A percentile compares a stretch with the other conserved stretches of the same genome.
Conservation (phyloP, 2,329 filamentous ascomycete genomes). For the Fusarium mexicanum region DNA sequence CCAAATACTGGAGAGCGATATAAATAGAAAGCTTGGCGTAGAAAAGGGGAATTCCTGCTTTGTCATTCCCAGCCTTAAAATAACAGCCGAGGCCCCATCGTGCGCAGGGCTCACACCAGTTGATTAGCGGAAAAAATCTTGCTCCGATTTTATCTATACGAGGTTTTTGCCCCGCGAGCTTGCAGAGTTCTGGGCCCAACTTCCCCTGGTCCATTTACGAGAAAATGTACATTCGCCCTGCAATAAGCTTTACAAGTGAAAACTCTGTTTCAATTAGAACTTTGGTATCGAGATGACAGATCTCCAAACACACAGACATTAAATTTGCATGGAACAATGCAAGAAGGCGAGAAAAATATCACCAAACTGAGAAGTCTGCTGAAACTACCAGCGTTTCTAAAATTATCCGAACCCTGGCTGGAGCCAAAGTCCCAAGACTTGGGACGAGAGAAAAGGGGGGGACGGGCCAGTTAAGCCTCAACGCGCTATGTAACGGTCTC, state of each 20-base stretch:
- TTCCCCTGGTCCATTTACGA: background rate
- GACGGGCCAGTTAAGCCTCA: constrained; percentile 17
- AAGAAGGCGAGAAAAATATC: background rate
- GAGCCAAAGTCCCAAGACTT: constrained; percentile 2
- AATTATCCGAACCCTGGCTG: background rate
- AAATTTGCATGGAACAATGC: background rate
- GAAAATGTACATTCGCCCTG: background rate
- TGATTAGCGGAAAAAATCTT: constrained; percentile 30
- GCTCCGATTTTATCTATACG: constrained; percentile 16
- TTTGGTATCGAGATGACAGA: background rate
- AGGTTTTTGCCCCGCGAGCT: constrained; percentile 1
- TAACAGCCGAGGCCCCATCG: constrained; percentile 5
- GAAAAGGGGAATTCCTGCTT: background rate
- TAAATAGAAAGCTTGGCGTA: constrained; percentile 4
- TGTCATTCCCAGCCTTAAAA: background rate
- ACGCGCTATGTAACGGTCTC: constrained; percentile 22
- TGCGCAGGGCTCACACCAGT: background rate
- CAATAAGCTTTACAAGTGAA: constrained; percentile 13
- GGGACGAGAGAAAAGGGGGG: constrained; percentile 2
- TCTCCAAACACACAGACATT: background rate
- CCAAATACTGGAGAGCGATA: background rate
- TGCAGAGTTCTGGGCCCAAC: background rate
- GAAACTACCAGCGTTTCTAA: background rate
- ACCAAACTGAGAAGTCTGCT: background rate
- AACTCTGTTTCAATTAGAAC: background rate